Conservation (phyloP, 495 filamentous ascomycete species). For the Aspergillus cavernicola region DNA sequence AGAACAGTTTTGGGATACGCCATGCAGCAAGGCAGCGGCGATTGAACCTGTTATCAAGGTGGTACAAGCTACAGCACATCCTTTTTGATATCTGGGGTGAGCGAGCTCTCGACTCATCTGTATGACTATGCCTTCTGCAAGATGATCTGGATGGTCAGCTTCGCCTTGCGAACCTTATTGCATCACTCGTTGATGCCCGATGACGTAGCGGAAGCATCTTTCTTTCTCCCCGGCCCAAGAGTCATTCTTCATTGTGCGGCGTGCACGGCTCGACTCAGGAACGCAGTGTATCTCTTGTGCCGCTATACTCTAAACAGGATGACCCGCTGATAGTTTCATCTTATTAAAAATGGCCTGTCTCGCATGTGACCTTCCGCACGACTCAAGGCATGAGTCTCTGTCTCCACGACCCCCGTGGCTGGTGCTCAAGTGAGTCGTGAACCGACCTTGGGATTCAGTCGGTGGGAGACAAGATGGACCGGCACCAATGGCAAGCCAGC, state of each 20-base stretch:
- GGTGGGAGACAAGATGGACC: not conserved
- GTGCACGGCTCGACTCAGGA: not conserved
- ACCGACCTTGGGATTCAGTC: constrained; percentile 6
- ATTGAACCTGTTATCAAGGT: not conserved
- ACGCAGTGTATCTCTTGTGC: not conserved
- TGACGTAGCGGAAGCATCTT: constrained; percentile 17
- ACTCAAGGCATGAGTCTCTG: constrained; percentile 1
- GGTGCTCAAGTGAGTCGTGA: not conserved
- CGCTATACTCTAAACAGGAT: not conserved
- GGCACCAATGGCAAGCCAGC: constrained; percentile 4
- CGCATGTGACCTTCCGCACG: not conserved
- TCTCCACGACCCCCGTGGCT: not conserved
- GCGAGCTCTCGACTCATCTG: no score
- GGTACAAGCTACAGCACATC: no score
- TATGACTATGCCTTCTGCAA: not conserved
- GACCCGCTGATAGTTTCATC: not conserved
- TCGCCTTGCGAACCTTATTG: constrained; percentile 13
- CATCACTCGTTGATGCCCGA: constrained; percentile 21
- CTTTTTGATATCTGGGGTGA: no score
- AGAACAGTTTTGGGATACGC: not conserved
- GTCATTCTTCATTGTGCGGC: not conserved
- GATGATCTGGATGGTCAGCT: constrained; percentile 1
- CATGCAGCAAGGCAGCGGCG: not conserved
- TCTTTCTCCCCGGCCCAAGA: not conserved
- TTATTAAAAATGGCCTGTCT: not conserved